Evolutionary conservation across 2,329 filamentous ascomycete genomes (phyloP), one percentile per base, ranked within the genome.

Genomic region (Colletotrichum incanum): DNA sequence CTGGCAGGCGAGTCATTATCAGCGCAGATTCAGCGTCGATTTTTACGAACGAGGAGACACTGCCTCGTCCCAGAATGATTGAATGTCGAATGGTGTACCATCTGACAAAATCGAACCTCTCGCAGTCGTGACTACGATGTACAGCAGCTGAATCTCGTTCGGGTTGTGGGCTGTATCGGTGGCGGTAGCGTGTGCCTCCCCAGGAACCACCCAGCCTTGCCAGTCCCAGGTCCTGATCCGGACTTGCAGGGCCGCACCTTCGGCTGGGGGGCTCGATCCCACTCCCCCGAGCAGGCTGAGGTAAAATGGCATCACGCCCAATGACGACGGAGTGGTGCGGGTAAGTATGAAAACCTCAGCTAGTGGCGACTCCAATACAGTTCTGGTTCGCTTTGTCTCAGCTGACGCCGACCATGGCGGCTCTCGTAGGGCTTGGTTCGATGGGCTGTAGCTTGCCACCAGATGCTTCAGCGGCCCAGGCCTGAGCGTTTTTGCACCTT

Each of bases 371-470:
- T 23, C 7, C 39, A 58, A 12, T 43, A 50, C 49, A 55, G 37
- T 39, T 31, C n/a, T n/a, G 11, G 26, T 23, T 50, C 28, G 28
- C 39, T 49, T 34, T 52, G 56, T 67, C 39, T 67, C 54, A 66
- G 45, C 43, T 55, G 52, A 37, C 43, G 62, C 28, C 41, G 26
- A 47, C 39, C 5, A 39, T 4, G 34, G 41, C 26, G 20, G n/a
- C 49, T 28, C 63, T 37, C 20, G 49, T 66, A 71, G 55, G 55
- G 67, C 63, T 71, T 61, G 49, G 41, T 26, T 67, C 26, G 49
- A 58, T 34, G n/a, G 18, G 41, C 56, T 56, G 56, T 58, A 64
- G 68, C 65, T 67, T 71, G 63, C 23, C 28, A 23, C 12, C 34
- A 16, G 34, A 56, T 56, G 54, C 26, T 34, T 62, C 47, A 37